Conservation (phyloP, 2,329 filamentous ascomycete genomes). For the Diaporthe batatas region DNA sequence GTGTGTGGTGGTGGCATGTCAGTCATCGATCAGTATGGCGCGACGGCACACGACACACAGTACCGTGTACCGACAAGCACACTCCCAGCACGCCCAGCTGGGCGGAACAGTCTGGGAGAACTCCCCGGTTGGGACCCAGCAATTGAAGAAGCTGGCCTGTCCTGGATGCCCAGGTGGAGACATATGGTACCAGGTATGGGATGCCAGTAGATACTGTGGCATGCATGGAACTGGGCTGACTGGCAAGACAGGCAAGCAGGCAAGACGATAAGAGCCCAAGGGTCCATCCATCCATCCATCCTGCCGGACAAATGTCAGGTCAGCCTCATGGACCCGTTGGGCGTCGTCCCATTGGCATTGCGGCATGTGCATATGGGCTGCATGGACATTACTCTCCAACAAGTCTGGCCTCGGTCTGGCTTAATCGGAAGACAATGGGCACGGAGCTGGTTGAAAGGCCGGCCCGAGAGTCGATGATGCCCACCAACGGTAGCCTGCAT, state of each 20-base stretch:
- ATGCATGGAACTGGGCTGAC: neutral
- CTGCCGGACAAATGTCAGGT: neutral
- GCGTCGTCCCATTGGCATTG: neutral
- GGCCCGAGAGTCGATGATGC: constrained; percentile 28
- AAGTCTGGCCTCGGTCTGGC: too few species aligned
- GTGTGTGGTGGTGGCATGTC: neutral
- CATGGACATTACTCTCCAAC: neutral
- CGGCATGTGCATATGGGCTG: neutral
- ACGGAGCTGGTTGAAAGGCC: constrained; percentile 23
- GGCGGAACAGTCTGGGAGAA: constrained; percentile 33
- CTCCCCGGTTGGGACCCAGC: constrained; percentile 31
- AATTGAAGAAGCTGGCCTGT: neutral
- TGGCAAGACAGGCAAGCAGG: neutral
- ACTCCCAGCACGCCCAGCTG: constrained; percentile 20
- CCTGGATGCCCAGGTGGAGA: constrained; percentile 11
- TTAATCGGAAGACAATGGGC: constrained; percentile 9
- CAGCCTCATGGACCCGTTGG: constrained; percentile 16
- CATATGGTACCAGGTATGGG: neutral
- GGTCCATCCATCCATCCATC: neutral
- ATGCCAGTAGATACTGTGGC: neutral
- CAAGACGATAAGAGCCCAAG: constrained; percentile 5
- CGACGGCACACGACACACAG: neutral
- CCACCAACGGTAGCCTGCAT: constrained; percentile 17
- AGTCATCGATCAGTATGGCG: too few species aligned
- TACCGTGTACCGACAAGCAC: neutral